Percentiles rank a stretch among this genome's conserved stretches.
Evolutionary conservation across 768 basidiomycete genomes (phyloP).

Genomic region (Kwoniella dejecticola): DNA sequence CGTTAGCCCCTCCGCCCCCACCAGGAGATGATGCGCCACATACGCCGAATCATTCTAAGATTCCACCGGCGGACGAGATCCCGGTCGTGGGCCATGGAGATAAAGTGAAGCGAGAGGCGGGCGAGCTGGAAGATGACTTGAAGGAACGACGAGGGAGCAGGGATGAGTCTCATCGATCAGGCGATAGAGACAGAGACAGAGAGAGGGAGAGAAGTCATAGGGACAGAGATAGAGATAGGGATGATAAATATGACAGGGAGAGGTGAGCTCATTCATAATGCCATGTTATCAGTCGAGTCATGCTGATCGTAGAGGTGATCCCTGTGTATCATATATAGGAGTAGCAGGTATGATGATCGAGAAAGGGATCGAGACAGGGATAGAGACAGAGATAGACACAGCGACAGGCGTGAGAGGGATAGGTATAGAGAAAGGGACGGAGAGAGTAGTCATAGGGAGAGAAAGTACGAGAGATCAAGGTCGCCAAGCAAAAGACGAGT

Average conservation of each 20-base stretch:
- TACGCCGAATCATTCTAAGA: slow-evolving; percentile 50
- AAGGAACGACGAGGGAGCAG: slow-evolving; percentile 35
- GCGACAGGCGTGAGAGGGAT: slow-evolving; percentile 14
- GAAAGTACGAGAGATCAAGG: slow-evolving; percentile 27
- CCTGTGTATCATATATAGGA: too few relatives aligned
- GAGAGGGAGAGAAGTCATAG: slow-evolving; percentile 58
- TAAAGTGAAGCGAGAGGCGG: slow-evolving; percentile 52
- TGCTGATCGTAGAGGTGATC: too few relatives aligned
- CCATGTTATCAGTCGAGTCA: neutral
- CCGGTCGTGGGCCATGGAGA: slow-evolving; percentile 56
- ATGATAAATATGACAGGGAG: slow-evolving; percentile 26
- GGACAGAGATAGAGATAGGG: slow-evolving; percentile 17
- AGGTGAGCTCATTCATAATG: slow-evolving; percentile 6
- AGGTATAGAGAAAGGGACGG: slow-evolving; percentile 15
- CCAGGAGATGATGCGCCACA: slow-evolving; percentile 29
- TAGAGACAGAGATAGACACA: slow-evolving; percentile 11
- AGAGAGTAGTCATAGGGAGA: slow-evolving; percentile 16
- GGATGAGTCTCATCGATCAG: slow-evolving; percentile 63
- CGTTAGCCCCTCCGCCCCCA: slow-evolving; percentile 21
- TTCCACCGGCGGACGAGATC: slow-evolving; percentile 51
- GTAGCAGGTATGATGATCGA: slow-evolving; percentile 19
- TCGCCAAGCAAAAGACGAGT: slow-evolving; percentile 36
- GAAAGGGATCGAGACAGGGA: slow-evolving; percentile 16
- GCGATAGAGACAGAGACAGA: slow-evolving; percentile 65
- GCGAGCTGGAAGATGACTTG: slow-evolving; percentile 50